Evolutionary conservation across 352 stramenopile species (phyloP), one percentile per base, ranked within the genome.

Genomic region (Globisporangium cederbergense): DNA sequence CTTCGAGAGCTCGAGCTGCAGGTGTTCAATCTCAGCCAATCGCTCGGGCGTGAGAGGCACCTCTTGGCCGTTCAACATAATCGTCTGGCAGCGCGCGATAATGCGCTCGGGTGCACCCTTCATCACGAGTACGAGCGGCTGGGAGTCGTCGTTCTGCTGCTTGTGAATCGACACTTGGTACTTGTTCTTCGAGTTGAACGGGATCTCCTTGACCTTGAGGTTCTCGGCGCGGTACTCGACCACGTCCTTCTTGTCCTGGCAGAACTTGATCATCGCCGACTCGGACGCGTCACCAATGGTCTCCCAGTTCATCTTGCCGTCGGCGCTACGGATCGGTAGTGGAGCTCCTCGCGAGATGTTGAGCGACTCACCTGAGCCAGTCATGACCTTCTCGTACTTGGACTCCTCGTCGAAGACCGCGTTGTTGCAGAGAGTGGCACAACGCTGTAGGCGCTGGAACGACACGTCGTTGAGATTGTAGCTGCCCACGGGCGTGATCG

Each of bases 81-180:
- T 74, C n/a, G 79, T 82, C 47, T 75, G 71, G 71, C 97, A 99
- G 22, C 95, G 78, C 25, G 80, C 74, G n/a, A 98, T 81, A 71
- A 99, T 98, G 49, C 92, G 87, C 62, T 99, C 97, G 2, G 97
- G 97, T 0, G 96, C 97, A 60, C 97, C 97, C 75, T 99, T 99
- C 80, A 99, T 98, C 32, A 90, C 79, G 68, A 94, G 75, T 32
- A 94, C 62, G 2, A 89, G 59, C 5, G 85, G 81, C 46, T 83
- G 75, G 8, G 46, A 68, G 45, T 88, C 75, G 49, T 94, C 77
- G 36, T 91, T 94, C 4, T 92, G 64, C 74, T 94, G 86, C 58
- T 81, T 82, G 73, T 94, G 83, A 25, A 94, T 73, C n/a, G 83
- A 91, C 2, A 94, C 45, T 38, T 94, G 85, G 55, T 88, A 94